Evolutionary conservation across 2,329 filamentous ascomycete genomes (phyloP).

Genomic region (Colletotrichum eleusines): DNA sequence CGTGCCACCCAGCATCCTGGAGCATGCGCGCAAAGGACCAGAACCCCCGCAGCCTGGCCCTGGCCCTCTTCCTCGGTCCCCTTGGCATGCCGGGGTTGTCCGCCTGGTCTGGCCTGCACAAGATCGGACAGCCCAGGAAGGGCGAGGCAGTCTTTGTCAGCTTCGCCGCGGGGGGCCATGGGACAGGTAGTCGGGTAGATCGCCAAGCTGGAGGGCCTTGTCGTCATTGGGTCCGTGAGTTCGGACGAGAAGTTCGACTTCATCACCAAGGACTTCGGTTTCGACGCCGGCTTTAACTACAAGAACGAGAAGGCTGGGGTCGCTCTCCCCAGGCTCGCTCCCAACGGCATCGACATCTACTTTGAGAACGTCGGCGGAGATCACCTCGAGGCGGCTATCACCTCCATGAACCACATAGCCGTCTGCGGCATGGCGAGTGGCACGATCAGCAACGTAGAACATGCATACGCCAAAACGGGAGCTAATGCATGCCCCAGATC

Average conservation of each 20-base stretch:
- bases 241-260: slow-evolving; percentile 84
- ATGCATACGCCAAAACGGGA: no score
- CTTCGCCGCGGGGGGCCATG: slow-evolving; percentile 83
- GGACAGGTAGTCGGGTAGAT: slow-evolving; percentile 89
- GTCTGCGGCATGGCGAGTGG: slow-evolving; percentile 72
- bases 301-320: slow-evolving; percentile 81
- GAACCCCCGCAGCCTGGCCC: slow-evolving; percentile 77
- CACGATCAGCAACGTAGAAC: no score
- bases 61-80: slow-evolving; percentile 77
- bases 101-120: slow-evolving; percentile 76
- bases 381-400: slow-evolving; percentile 61
- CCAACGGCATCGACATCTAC: slow-evolving; percentile 81
- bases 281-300: slow-evolving; percentile 82
- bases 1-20: slow-evolving; percentile 18
- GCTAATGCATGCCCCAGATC: slow-evolving; percentile 60
- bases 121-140: slow-evolving; percentile 72
- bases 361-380: slow-evolving; percentile 68
- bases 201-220: slow-evolving; percentile 83
- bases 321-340: slow-evolving; percentile 78
- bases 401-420: slow-evolving; percentile 72
- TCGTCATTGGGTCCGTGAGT: slow-evolving; percentile 85
- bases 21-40: slow-evolving; percentile 57
- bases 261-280: slow-evolving; percentile 64
- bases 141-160: slow-evolving; percentile 86
- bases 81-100: slow-evolving; percentile 74